Evolutionary conservation across 192 early-diverging fungal species (phyloP), one percentile per base, ranked within the genome.

Genomic region (Spizellomyces sp.): DNA sequence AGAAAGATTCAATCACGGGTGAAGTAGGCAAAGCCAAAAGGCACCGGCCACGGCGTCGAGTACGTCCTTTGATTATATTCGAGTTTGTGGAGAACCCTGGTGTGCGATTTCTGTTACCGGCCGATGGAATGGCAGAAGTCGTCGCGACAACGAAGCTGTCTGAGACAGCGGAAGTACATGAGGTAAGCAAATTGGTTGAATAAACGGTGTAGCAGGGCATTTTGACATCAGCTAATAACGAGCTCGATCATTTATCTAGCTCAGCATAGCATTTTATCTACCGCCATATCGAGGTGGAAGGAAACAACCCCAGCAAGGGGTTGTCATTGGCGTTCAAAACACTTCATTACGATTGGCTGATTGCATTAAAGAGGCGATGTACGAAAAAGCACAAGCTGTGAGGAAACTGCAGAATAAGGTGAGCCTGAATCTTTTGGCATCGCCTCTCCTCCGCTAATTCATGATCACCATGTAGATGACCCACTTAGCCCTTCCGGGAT

Each of bases 211-310:
- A 36, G 27, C 27, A 36, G 27, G 27, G 27, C 27, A 36, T 36
- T 36, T 36, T 36, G 3, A 36, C 27, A 36, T 36, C 27, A 36
- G 0, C 27, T 2, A 36, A 36, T 36, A 36, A 36, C 27, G 27
- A 36, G 27, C 1, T 36, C 27, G 50, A 54, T 12, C 50, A n/a
- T 54, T 54, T 2, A 54, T 54, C 50, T 66, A 22, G 41, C 62
- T 22, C 10, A 48, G 17, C 19, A 7, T 68, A 7, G 55, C 57
- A 6, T 52, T 70, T 45, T 70, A 70, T 45, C 58, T 70, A 9
- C 68, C 68, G 12, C 68, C 68, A 19, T 70, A 61, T 47, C 57
- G 68, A 21, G 68, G 68, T 17, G 68, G 68, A n/a, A 41, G 68
- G 0, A 15, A 19, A 2, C 68, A 70, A 42, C 68, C 68, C 45